phyloP scores from a whole-genome alignment of 2,329 filamentous ascomycete genomes.

The Aspergillus sp. region DNA sequence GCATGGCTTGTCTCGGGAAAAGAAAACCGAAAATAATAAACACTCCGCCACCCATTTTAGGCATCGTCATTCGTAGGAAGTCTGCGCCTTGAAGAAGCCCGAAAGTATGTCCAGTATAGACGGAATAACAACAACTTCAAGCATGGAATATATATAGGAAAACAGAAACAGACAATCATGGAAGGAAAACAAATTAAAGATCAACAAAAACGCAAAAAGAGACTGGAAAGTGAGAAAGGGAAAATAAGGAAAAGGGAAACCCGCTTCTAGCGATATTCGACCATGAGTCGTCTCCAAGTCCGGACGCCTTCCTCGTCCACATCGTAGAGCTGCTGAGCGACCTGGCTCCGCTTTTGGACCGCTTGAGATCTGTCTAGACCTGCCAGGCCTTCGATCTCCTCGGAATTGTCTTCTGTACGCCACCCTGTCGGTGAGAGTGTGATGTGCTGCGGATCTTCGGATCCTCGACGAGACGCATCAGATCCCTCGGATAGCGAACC shows the following conservation, averaged over 20 bases:
- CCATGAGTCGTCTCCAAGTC: conserved; percentile 35
- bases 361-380: conserved; percentile 6
- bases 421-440: conserved; percentile 13
- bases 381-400: conserved; percentile 12
- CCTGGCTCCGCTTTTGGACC: conserved; percentile 31
- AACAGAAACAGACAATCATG: conserved; percentile 1
- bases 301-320: conserved; percentile 30
- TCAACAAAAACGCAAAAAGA: conserved; percentile 1
- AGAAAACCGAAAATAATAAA: background rate
- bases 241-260: background rate
- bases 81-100: conserved; percentile 9
- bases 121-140: background rate
- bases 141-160: background rate
- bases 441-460: conserved; percentile 11
- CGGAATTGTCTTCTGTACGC: conserved; percentile 6
- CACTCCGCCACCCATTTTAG: conserved; percentile 10
- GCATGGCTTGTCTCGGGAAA: background rate
- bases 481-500: conserved; percentile 7
- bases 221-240: background rate
- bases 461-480: conserved; percentile 7
- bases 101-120: conserved; percentile 1
- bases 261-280: conserved; percentile 33
- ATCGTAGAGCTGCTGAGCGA: conserved; percentile 32
- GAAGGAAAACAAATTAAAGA: background rate
- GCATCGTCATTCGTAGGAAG: conserved; percentile 3